Evolutionary conservation across 805 yeast genomes (phyloP).

Genomic region (Cyberlindnera lachancei): DNA sequence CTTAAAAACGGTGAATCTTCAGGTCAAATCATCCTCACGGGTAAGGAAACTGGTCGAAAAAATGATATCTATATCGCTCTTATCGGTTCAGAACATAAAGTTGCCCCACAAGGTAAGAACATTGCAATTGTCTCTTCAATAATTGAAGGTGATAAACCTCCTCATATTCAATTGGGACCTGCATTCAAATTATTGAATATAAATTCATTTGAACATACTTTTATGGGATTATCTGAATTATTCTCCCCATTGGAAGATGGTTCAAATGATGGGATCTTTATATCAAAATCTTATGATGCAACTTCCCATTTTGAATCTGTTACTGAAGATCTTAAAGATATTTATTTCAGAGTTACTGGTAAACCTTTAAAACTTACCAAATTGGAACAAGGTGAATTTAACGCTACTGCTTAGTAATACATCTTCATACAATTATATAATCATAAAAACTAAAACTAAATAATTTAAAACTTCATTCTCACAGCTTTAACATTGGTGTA

Average conservation of each 20-base stretch:
- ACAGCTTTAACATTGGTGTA: constrained; percentile 84
- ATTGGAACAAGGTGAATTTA: constrained; percentile 22
- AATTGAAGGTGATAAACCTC: constrained; percentile 90
- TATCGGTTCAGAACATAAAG: constrained; percentile 83
- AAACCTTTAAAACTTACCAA: constrained; percentile 57
- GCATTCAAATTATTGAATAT: constrained; percentile 88
- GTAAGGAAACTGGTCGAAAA: constrained; percentile 87
- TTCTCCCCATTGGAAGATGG: constrained; percentile 88
- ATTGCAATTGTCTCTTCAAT: constrained; percentile 92
- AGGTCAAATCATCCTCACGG: constrained; percentile 91
- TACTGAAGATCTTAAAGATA: constrained; percentile 94
- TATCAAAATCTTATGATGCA: constrained; percentile 89
- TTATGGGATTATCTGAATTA: constrained; percentile 90
- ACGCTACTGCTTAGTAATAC: constrained; percentile 20
- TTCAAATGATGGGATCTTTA: constrained; percentile 62
- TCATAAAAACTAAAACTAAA: neutral
- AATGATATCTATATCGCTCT: constrained; percentile 93
- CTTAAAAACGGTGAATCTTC: constrained; percentile 79
- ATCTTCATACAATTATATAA: no score
- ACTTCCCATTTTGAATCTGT: constrained; percentile 93
- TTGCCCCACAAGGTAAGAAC: constrained; percentile 80
- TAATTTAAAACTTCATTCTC: constrained; percentile 30
- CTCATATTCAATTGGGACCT: constrained; percentile 87
- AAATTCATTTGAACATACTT: constrained; percentile 38
- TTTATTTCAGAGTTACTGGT: constrained; percentile 87